phyloP scores from a whole-genome alignment of 2,329 filamentous ascomycete genomes.

The Myriangium duriaei region DNA sequence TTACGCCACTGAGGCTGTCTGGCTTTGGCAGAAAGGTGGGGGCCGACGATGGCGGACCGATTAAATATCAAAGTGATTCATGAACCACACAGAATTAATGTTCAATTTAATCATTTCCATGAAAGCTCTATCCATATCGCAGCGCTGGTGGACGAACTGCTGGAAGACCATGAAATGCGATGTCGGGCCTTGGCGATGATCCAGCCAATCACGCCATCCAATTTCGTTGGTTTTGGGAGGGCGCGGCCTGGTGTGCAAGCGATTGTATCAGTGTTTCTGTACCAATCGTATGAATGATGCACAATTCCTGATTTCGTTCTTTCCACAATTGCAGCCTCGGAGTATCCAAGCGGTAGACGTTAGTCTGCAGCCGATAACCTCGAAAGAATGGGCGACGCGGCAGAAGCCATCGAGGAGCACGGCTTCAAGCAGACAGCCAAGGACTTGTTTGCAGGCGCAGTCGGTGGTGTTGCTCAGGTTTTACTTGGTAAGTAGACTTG shows the following conservation, averaged over 20 bases:
- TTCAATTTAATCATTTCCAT: too few relatives aligned
- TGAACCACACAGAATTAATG: too few relatives aligned
- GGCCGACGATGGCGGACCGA: slow-evolving; percentile 44
- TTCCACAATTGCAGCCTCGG: not conserved
- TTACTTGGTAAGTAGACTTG: slow-evolving; percentile 57
- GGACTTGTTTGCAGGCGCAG: slow-evolving; percentile 82
- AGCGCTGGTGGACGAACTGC: too few relatives aligned
- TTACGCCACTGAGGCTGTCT: slow-evolving; percentile 80
- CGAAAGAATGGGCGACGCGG: slow-evolving; percentile 23
- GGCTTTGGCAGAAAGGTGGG: slow-evolving; percentile 69
- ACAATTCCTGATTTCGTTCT: not conserved
- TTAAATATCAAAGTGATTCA: slow-evolving; percentile 14
- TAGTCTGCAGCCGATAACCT: not conserved
- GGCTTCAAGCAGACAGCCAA: slow-evolving; percentile 44
- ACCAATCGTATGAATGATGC: not conserved
- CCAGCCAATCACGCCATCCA: slow-evolving; percentile 9
- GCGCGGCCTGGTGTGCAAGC: too few relatives aligned
- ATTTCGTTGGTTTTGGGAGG: slow-evolving; percentile 1
- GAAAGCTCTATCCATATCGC: too few relatives aligned
- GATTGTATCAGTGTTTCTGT: too few relatives aligned
- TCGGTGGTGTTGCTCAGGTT: slow-evolving; percentile 86
- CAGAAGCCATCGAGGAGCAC: slow-evolving; percentile 28
- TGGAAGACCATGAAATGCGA: too few relatives aligned
- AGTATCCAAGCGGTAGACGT: not conserved
- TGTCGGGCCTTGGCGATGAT: too few relatives aligned